phyloP scores from a whole-genome alignment of 2,329 filamentous ascomycete genomes.

The Colletotrichum falcatum region DNA sequence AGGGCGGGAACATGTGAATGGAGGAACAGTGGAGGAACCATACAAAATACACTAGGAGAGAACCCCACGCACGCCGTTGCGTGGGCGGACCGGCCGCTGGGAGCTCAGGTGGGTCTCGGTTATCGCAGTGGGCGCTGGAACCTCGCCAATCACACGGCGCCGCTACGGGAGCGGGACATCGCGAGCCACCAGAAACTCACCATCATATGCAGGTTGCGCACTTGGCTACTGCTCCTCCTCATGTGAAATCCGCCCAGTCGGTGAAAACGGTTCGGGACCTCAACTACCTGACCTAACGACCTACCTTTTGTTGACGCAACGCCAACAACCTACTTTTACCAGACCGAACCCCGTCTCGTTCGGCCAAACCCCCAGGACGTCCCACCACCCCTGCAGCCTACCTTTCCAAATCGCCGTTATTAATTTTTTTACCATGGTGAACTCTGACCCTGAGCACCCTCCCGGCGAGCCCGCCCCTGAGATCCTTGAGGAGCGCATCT shows the following conservation, averaged over 20 bases:
- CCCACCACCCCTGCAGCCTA: background rate
- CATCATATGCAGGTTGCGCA: background rate
- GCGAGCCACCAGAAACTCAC: conserved; percentile 6
- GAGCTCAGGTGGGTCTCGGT: conserved; percentile 38
- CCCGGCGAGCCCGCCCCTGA: conserved; percentile 64
- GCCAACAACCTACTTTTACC: conserved; percentile 1
- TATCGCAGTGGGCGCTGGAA: conserved; percentile 39
- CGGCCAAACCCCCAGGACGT: background rate
- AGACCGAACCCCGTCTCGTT: background rate
- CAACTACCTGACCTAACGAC: background rate
- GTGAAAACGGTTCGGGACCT: conserved; percentile 31
- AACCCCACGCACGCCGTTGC: conserved; percentile 33
- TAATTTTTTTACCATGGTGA: conserved; percentile 41
- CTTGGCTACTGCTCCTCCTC: conserved; percentile 27
- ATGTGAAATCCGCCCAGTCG: conserved; percentile 38
- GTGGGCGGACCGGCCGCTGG: conserved; percentile 36
- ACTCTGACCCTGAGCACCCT: conserved; percentile 46
- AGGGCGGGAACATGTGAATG: conserved; percentile 29
- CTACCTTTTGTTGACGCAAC: conserved; percentile 18
- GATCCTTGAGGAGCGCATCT: conserved; percentile 80
- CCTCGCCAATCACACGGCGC: conserved; percentile 39
- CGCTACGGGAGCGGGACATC: conserved; percentile 38
- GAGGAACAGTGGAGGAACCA: background rate
- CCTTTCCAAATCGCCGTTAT: background rate
- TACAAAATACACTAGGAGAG: background rate